phyloP scores from a whole-genome alignment of 257 asterid genomes.

The Solanum neorickii region DNA sequence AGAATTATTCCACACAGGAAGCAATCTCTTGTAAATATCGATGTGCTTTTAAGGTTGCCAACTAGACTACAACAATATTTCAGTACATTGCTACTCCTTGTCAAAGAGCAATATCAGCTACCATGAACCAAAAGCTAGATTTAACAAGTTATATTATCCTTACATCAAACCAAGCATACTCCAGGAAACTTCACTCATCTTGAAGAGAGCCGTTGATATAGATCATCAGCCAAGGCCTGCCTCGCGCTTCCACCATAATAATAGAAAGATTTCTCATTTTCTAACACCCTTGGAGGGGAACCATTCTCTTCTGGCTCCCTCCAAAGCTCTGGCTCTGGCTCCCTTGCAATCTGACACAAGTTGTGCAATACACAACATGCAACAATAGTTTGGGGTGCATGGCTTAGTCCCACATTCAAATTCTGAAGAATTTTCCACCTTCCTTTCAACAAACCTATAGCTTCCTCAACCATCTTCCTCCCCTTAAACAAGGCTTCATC shows the following conservation, averaged over 20 bases:
- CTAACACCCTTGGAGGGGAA: conserved; percentile 62
- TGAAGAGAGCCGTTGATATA: conserved; percentile 73
- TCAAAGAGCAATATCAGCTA: background rate
- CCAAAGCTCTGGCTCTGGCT: conserved; percentile 96
- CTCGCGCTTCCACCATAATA: conserved; percentile 75
- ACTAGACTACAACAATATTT: background rate
- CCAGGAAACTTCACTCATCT: conserved; percentile 29
- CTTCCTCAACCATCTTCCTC: conserved; percentile 75
- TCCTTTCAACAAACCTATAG: conserved; percentile 85
- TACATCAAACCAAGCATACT: conserved; percentile 4
- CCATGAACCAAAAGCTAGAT: conserved; percentile 11
- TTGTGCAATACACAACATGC: conserved; percentile 98
- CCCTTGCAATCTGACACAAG: conserved; percentile 90
- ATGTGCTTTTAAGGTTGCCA: background rate
- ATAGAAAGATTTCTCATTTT: conserved; percentile 64
- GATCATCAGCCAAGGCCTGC: conserved; percentile 83
- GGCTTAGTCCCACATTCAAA: conserved; percentile 81
- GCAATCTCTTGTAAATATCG: background rate
- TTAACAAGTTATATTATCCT: conserved; percentile 11
- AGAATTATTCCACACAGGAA: background rate
- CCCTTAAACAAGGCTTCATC: conserved; percentile 84
- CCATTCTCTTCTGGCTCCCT: conserved; percentile 94
- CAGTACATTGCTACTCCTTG: background rate
- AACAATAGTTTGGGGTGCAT: conserved; percentile 86
- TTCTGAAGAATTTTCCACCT: conserved; percentile 95